A percentile compares a stretch with the other conserved stretches of the same genome.
Conservation (phyloP, 1,284 basidiomycete species). For the Malassezia brasiliensis region DNA sequence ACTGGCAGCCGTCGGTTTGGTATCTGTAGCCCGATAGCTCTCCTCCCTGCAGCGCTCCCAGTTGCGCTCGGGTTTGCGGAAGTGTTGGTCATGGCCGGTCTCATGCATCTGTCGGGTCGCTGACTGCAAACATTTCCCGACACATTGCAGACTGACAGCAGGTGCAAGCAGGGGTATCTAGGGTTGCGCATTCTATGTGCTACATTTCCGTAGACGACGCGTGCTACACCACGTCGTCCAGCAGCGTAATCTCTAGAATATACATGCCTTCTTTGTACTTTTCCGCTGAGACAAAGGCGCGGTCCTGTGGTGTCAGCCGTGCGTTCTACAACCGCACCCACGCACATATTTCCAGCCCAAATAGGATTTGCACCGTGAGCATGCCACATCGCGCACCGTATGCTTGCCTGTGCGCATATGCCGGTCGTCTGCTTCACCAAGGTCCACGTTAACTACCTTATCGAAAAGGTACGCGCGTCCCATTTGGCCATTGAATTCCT, state of each 20-base stretch:
- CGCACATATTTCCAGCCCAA: conserved; percentile 97
- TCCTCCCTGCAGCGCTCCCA: too few species aligned
- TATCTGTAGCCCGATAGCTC: too few species aligned
- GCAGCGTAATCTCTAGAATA: conserved; percentile 69
- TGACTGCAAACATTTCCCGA: too few species aligned
- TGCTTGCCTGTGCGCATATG: conserved; percentile 95
- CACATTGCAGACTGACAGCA: too few species aligned
- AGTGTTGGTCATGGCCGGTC: too few species aligned
- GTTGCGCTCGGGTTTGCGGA: too few species aligned
- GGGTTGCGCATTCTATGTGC: too few species aligned
- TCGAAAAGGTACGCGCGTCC: conserved; percentile 89
- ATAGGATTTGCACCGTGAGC: conserved; percentile 70
- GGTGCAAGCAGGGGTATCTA: too few species aligned
- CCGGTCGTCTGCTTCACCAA: conserved; percentile 78
- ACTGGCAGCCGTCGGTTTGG: too few species aligned
- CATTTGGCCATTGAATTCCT: conserved; percentile 64
- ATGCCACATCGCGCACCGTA: conserved; percentile 87
- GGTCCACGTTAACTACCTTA: conserved; percentile 75
- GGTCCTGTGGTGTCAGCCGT: conserved; percentile 57
- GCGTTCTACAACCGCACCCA: conserved; percentile 21
- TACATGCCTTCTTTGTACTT: conserved; percentile 98
- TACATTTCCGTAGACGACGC: too few species aligned
- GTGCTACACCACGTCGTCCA: conserved; percentile 24
- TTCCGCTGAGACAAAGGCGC: conserved; percentile 76
- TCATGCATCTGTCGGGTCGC: too few species aligned